Conservation (phyloP, 1,284 basidiomycete genomes). For the Cryptococcus neoformans region DNA sequence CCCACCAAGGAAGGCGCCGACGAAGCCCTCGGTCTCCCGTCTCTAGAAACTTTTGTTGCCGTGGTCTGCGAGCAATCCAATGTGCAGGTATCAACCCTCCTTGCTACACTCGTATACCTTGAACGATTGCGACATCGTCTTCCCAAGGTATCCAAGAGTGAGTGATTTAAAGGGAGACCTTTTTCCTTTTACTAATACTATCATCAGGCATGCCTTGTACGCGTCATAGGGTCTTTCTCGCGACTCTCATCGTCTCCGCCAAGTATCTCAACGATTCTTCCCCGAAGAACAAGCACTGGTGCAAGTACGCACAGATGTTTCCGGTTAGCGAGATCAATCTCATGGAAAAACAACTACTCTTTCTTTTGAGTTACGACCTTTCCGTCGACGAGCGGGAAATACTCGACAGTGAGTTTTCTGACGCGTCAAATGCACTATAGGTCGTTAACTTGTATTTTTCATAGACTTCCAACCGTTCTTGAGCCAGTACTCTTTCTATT, state of each 20-base stretch:
- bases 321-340: conserved; percentile 71
- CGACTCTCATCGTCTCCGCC: conserved; percentile 89
- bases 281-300: conserved; percentile 94
- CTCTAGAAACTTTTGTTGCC: conserved; percentile 83
- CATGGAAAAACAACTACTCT: conserved; percentile 94
- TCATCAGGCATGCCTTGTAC: conserved; percentile 65
- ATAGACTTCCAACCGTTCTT: conserved; percentile 22
- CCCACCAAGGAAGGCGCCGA: conserved; percentile 19
- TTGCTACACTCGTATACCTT: conserved; percentile 90
- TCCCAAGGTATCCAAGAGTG: conserved; percentile 82
- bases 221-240: conserved; percentile 91
- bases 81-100: conserved; percentile 86
- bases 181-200: conserved; percentile 6
- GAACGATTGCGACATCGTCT: conserved; percentile 79
- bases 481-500: conserved; percentile 38
- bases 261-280: conserved; percentile 98
- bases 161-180: conserved; percentile 9
- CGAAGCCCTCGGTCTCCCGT: conserved; percentile 61
- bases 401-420: conserved; percentile 45
- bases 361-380: conserved; percentile 83
- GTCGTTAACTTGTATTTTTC: background rate
- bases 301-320: conserved; percentile 65
- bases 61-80: conserved; percentile 80
- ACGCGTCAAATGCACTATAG: background rate
- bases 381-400: conserved; percentile 78